Conservation (phyloP, 306 rosid species). For the Biancaea sappan region DNA sequence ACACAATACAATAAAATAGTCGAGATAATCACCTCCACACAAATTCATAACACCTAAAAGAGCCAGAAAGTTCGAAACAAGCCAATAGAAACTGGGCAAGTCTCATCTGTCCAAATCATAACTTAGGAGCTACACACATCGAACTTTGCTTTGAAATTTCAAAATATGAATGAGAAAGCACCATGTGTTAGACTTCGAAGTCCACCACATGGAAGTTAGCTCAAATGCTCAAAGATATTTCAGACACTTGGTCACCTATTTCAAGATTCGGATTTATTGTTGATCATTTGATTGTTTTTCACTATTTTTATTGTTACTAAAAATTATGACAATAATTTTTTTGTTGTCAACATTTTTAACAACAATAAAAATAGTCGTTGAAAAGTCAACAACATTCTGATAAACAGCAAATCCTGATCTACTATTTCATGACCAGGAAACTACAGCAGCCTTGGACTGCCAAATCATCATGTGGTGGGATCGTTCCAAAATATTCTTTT, state of each 20-base stretch:
- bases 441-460: slow-evolving; percentile 32
- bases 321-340: no score
- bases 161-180: neutral
- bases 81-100: slow-evolving; percentile 32
- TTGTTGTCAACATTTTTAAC: no score
- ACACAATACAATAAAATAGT: neutral
- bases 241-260: slow-evolving; percentile 9
- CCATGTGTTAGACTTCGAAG: slow-evolving; percentile 1
- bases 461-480: slow-evolving; percentile 7
- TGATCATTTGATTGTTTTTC: no score
- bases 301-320: no score
- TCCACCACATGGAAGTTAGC: slow-evolving; percentile 21
- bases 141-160: neutral
- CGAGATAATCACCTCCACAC: neutral
- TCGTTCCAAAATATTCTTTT: neutral
- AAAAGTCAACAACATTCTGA: no score
- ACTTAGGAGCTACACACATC: slow-evolving; percentile 11
- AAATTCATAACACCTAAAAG: slow-evolving; percentile 17
- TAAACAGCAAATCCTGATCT: no score
- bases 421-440: no score
- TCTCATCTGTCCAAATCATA: neutral
- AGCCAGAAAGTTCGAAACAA: slow-evolving; percentile 9
- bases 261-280: no score
- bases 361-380: no score
- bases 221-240: slow-evolving; percentile 30